phyloP scores from a whole-genome alignment of 2,329 filamentous ascomycete species.

The Furcasterigmium sp. region DNA sequence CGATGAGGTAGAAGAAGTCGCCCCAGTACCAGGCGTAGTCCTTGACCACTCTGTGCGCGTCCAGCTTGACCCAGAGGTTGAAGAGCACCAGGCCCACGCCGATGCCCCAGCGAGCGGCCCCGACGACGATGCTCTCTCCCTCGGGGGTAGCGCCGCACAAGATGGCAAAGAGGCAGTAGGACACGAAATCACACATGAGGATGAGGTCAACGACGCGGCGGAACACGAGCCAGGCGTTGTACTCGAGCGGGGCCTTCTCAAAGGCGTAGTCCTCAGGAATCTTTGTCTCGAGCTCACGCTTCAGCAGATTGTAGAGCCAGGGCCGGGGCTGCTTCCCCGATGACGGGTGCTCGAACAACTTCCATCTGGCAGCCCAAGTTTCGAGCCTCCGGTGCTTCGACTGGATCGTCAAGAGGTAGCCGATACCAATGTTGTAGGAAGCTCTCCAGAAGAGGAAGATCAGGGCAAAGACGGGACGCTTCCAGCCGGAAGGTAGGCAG shows the following conservation, averaged over 20 bases:
- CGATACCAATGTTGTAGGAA: constrained; percentile 91
- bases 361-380: constrained; percentile 79
- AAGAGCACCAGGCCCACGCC: constrained; percentile 81
- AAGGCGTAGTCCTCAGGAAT: constrained; percentile 92
- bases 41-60: constrained; percentile 95
- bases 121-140: constrained; percentile 66
- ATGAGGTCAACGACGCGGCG: constrained; percentile 93
- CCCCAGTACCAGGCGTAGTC: constrained; percentile 99
- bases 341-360: constrained; percentile 78
- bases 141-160: constrained; percentile 74
- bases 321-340: constrained; percentile 80
- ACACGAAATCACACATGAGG: constrained; percentile 97
- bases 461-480: constrained; percentile 72
- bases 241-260: constrained; percentile 89
- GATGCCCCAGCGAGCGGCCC: constrained; percentile 68
- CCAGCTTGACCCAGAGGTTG: constrained; percentile 97
- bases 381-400: constrained; percentile 84
- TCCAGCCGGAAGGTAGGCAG: constrained; percentile 62
- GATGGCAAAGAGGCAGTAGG: constrained; percentile 92
- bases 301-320: constrained; percentile 76
- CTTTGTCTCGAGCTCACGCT: constrained; percentile 88
- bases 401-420: constrained; percentile 80
- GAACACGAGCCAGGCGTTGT: constrained; percentile 98
- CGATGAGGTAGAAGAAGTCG: constrained; percentile 97
- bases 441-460: constrained; percentile 90